Percentiles rank a stretch among this genome's conserved stretches.
These are phyloP conservation scores for Dothideomycetes sp. DNA, from an alignment of 2,329 filamentous ascomycete species.

Conservation along the genomic window DNA sequence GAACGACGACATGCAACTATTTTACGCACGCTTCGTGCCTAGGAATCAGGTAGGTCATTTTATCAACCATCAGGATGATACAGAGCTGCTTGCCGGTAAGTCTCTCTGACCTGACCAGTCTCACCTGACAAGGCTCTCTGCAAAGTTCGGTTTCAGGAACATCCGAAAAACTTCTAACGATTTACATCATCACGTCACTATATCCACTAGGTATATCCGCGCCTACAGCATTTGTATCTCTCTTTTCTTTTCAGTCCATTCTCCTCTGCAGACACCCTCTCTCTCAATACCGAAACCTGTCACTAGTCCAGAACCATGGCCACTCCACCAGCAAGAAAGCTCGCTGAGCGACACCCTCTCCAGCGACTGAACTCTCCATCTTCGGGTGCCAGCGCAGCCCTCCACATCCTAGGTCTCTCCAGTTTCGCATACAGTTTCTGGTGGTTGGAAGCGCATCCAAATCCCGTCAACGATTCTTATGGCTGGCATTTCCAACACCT, in stretches of 20 bases:
- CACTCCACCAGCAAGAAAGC: slow-evolving; percentile 18
- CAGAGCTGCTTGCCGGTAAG: no score
- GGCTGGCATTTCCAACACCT: slow-evolving; percentile 65
- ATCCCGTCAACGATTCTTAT: slow-evolving; percentile 44
- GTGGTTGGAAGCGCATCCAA: slow-evolving; percentile 30
- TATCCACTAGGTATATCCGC: no score
- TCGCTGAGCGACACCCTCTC: slow-evolving; percentile 46
- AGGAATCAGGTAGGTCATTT: no score
- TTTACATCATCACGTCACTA: no score
- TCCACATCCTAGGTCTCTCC: slow-evolving; percentile 45
- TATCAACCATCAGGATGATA: no score
- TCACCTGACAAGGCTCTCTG: no score
- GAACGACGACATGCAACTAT: no score
- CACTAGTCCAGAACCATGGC: slow-evolving; percentile 14
- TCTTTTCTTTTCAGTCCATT: background rate
- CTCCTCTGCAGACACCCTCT: background rate
- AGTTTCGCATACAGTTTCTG: slow-evolving; percentile 38
- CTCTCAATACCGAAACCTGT: background rate
- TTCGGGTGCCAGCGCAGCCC: slow-evolving; percentile 49
- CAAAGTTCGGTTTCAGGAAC: no score
- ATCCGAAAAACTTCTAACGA: no score
- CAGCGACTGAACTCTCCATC: slow-evolving; percentile 60
- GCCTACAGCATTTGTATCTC: no score
- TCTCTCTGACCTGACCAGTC: no score
- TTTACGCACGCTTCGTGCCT: no score